These are phyloP conservation scores for Ensete ventricosum DNA, from an alignment of 176 grass and related monocot genomes.

Conservation along the genomic window DNA sequence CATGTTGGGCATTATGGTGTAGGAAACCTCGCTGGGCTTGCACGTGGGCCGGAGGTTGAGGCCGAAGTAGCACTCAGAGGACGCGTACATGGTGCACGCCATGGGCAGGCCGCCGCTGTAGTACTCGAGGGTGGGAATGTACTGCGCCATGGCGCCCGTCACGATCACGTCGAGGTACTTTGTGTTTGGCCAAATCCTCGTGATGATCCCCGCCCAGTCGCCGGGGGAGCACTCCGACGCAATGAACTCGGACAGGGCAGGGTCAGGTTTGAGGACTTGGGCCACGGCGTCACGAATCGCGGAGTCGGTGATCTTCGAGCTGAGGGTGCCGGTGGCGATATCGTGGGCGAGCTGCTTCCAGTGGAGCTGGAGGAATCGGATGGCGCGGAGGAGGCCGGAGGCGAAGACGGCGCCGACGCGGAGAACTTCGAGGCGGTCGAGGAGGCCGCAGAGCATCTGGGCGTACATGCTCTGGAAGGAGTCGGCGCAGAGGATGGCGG, in stretches of 20 bases:
- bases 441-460: conserved; percentile 22
- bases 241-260: neutral
- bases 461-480: conserved; percentile 17
- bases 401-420: conserved; percentile 18
- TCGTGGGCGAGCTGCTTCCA: conserved; percentile 3
- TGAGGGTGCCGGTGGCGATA: conserved; percentile 9
- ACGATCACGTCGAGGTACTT: conserved; percentile 22
- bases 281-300: conserved; percentile 4
- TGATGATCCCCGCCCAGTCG: conserved; percentile 10
- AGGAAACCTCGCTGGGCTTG: conserved; percentile 71
- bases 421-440: conserved; percentile 2
- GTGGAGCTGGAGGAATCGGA: conserved; percentile 24
- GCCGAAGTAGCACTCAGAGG: conserved; percentile 96
- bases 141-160: conserved; percentile 18
- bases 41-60: conserved; percentile 87
- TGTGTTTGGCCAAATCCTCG: conserved; percentile 14
- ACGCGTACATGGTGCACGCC: conserved; percentile 93
- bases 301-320: neutral
- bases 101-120: conserved; percentile 16
- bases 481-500: conserved; percentile 13
- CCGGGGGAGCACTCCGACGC: conserved; percentile 2
- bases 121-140: conserved; percentile 17
- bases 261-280: neutral
- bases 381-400: conserved; percentile 19
- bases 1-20: conserved; percentile 99